Percentiles rank a stretch among this genome's conserved stretches.
phyloP scores from a whole-genome alignment of 139 green algal species.

The Chlamydomonas sp. region DNA sequence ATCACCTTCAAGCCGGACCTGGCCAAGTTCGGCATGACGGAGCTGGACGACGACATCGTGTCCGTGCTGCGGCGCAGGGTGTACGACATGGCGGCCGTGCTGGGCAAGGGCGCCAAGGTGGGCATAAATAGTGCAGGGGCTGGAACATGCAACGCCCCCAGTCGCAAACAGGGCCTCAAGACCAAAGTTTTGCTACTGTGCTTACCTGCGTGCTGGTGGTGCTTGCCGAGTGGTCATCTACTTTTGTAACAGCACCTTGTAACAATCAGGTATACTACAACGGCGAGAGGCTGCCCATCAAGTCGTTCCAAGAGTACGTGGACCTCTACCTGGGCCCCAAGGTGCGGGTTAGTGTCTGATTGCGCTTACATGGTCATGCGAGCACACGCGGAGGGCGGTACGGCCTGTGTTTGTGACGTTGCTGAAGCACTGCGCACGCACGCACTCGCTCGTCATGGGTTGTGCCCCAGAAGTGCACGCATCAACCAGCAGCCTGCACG shows the following conservation, averaged over 20 bases:
- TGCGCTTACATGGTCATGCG: neutral
- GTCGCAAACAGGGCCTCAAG: neutral
- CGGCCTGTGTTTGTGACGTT: too few species aligned
- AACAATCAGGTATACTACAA: constrained; percentile 88
- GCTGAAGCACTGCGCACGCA: too few species aligned
- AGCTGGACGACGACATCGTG: constrained; percentile 85
- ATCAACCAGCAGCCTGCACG: too few species aligned
- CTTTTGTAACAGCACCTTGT: neutral
- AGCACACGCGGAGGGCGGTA: too few species aligned
- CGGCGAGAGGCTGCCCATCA: constrained; percentile 82
- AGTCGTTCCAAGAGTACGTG: constrained; percentile 95
- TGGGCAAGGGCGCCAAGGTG: constrained; percentile 94
- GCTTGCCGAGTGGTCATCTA: too few species aligned
- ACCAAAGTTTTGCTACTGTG: neutral
- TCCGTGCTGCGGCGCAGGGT: constrained; percentile 96
- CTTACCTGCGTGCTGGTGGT: neutral
- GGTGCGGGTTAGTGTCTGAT: neutral
- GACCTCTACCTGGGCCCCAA: constrained; percentile 92
- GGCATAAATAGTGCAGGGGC: neutral
- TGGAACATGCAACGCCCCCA: neutral
- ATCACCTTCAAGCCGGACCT: constrained; percentile 98
- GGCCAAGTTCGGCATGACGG: constrained; percentile 94
- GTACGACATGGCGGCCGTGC: constrained; percentile 94
- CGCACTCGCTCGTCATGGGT: too few species aligned
- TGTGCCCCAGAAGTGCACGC: too few species aligned